Conservation (phyloP, 345 rosid genomes). For the Linum trigynum region DNA sequence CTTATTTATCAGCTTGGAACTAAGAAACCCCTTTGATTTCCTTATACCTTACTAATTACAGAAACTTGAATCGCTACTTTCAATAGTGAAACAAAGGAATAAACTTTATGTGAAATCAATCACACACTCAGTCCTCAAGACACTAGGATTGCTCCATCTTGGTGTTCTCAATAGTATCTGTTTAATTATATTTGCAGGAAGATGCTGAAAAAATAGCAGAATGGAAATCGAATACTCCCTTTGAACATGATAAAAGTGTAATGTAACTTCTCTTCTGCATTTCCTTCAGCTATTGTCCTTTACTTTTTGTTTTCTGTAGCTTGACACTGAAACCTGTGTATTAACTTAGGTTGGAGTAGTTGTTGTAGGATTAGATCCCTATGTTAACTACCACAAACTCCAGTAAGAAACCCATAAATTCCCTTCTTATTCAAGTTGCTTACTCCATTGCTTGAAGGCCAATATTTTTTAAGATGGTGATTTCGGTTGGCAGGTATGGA, state of each 20-base stretch:
- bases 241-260: constrained; percentile 79
- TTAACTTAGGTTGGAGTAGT: constrained; percentile 84
- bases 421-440: constrained; percentile 1
- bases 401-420: constrained; percentile 41
- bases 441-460: background rate
- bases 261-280: constrained; percentile 19
- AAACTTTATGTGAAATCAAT: too few species aligned
- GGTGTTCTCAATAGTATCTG: background rate
- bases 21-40: too few species aligned
- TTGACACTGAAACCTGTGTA: constrained; percentile 12
- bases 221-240: constrained; percentile 45
- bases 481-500: constrained; percentile 49
- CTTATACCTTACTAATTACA: too few species aligned
- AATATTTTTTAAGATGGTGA: background rate
- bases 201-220: constrained; percentile 61
- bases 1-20: too few species aligned
- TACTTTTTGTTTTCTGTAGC: background rate
- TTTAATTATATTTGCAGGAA: constrained; percentile 40
- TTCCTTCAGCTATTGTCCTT: background rate
- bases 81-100: too few species aligned
- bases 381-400: constrained; percentile 84
- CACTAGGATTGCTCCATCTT: background rate
- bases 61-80: too few species aligned
- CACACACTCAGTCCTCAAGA: too few species aligned
- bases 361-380: constrained; percentile 77